Evolutionary conservation across 495 filamentous ascomycete genomes (phyloP).

Genomic region (Lasiosphaeris hirsuta): DNA sequence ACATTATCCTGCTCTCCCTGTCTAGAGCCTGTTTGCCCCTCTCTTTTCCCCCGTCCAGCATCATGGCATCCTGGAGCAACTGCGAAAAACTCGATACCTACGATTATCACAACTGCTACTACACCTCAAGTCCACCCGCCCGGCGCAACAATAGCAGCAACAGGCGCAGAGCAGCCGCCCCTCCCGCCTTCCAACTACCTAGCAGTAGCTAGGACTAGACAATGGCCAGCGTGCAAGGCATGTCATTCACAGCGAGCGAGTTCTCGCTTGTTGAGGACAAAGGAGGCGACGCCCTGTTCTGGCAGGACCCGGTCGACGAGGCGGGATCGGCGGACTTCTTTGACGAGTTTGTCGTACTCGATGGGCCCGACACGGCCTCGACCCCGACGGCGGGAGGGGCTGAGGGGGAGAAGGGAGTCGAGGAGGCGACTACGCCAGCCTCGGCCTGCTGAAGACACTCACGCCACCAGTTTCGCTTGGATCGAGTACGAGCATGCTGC

Average conservation of each 20-base stretch:
- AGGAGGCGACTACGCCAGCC: not conserved
- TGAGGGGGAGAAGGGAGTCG: not conserved
- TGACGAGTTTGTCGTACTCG: slow-evolving; percentile 47
- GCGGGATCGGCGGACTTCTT: slow-evolving; percentile 41
- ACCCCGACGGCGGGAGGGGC: slow-evolving; percentile 14
- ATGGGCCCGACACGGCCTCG: slow-evolving; percentile 27
- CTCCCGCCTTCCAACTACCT: not conserved
- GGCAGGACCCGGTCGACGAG: slow-evolving; percentile 35
- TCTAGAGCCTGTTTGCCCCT: not conserved
- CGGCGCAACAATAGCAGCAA: not conserved
- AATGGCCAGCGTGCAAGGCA: slow-evolving; percentile 26
- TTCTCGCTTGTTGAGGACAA: slow-evolving; percentile 33
- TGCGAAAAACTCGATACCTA: slow-evolving; percentile 6
- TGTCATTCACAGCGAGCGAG: slow-evolving; percentile 23
- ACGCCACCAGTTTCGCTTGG: slow-evolving; percentile 15
- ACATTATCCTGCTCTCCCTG: slow-evolving; percentile 11
- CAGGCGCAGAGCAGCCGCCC: not conserved
- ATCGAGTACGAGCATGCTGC: too few relatives aligned
- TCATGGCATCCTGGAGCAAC: slow-evolving; percentile 17
- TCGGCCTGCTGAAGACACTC: slow-evolving; percentile 15
- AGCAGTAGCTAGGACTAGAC: slow-evolving; percentile 2
- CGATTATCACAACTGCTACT: not conserved
- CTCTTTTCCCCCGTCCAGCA: slow-evolving; percentile 6
- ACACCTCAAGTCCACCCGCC: not conserved
- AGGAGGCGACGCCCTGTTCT: slow-evolving; percentile 32